Evolutionary conservation across 2,329 filamentous ascomycete genomes (phyloP).

Genomic region (Alternaria novae-zelandiae): DNA sequence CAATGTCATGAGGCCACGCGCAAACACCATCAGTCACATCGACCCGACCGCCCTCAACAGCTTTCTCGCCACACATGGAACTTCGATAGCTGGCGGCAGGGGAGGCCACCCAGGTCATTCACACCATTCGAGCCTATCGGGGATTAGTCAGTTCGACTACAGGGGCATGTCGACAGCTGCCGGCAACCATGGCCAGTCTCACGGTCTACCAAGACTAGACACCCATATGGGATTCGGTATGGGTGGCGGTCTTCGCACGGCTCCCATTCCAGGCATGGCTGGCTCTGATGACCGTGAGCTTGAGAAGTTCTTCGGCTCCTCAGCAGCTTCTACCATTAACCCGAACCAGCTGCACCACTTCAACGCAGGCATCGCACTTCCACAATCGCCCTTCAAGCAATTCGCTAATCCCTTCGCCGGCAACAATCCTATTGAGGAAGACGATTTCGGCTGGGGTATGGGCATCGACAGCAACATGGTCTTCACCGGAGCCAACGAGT

Average conservation of each 20-base stretch:
- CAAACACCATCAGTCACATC: conserved; percentile 95
- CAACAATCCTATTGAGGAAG: conserved; percentile 68
- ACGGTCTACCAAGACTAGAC: conserved; percentile 81
- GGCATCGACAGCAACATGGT: conserved; percentile 75
- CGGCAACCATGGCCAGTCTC: conserved; percentile 69
- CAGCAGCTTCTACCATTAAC: conserved; percentile 64
- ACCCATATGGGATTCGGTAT: conserved; percentile 76
- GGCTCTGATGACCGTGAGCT: conserved; percentile 68
- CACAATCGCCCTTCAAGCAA: conserved; percentile 55
- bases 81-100: conserved; percentile 56
- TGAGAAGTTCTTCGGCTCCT: conserved; percentile 71
- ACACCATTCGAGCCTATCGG: conserved; percentile 76
- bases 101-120: conserved; percentile 63
- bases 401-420: conserved; percentile 61
- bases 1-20: conserved; percentile 78
- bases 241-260: conserved; percentile 75
- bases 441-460: conserved; percentile 87
- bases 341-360: conserved; percentile 83
- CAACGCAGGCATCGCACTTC: conserved; percentile 72
- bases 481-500: conserved; percentile 68
- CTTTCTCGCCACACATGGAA: conserved; percentile 68
- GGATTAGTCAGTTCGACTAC: conserved; percentile 70
- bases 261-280: conserved; percentile 62
- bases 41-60: conserved; percentile 74
- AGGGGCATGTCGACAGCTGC: conserved; percentile 73